A percentile compares a stretch with the other conserved stretches of the same genome.
phyloP scores from a whole-genome alignment of 2,329 filamentous ascomycete species.

The Emericellopsis atlantica region DNA sequence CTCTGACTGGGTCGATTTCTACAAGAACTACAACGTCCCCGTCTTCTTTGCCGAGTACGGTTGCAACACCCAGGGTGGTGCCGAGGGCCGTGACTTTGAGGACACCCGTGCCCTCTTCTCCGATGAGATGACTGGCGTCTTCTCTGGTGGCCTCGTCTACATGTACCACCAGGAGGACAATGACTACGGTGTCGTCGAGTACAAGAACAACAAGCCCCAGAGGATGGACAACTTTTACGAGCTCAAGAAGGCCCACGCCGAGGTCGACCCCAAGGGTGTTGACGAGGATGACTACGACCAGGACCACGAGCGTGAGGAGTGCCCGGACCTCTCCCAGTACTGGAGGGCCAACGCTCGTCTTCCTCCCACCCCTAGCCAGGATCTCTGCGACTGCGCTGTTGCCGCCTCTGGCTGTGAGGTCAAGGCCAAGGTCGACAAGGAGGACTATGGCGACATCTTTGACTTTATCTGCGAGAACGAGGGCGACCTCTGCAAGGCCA shows the following conservation, averaged over 20 bases:
- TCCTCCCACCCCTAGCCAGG: constrained; percentile 67
- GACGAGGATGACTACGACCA: constrained; percentile 55
- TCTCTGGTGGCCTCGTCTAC: constrained; percentile 96
- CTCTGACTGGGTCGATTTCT: constrained; percentile 72
- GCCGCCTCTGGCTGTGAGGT: constrained; percentile 60
- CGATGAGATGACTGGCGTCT: constrained; percentile 68
- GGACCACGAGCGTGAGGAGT: constrained; percentile 25
- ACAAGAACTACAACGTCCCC: constrained; percentile 78
- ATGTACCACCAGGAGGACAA: constrained; percentile 94
- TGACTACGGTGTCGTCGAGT: constrained; percentile 68
- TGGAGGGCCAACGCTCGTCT: constrained; percentile 60
- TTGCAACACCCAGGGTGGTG: constrained; percentile 59
- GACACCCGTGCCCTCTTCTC: constrained; percentile 78
- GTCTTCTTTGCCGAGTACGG: constrained; percentile 99
- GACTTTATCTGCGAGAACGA: constrained; percentile 54
- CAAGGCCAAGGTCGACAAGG: constrained; percentile 37
- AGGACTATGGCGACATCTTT: constrained; percentile 59
- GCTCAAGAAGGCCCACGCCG: constrained; percentile 57
- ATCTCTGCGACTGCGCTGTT: constrained; percentile 80
- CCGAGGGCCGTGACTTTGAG: constrained; percentile 62
- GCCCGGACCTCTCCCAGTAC: constrained; percentile 50
- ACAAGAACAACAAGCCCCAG: constrained; percentile 45
- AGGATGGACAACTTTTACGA: constrained; percentile 64
- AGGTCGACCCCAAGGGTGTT: constrained; percentile 53
- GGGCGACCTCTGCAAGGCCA: constrained; percentile 49